These are phyloP conservation scores for Leptodermis oblonga DNA, from an alignment of 257 asterid species.

Conservation along the genomic window DNA sequence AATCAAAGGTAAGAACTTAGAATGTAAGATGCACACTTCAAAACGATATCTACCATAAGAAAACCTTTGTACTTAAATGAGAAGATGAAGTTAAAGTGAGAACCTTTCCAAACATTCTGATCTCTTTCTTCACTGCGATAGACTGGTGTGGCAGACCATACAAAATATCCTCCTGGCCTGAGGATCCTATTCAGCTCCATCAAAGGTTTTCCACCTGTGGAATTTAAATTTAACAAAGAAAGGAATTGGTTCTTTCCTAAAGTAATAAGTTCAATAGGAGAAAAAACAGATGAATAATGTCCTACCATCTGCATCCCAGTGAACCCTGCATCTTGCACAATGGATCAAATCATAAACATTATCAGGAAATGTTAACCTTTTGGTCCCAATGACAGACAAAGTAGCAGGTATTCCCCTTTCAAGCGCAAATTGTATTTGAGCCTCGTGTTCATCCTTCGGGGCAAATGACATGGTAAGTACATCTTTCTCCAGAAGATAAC, in stretches of 20 bases:
- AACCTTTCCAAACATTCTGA: constrained; percentile 74
- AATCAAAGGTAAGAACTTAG: constrained; percentile 18
- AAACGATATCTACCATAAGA: background rate
- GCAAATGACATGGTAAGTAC: constrained; percentile 93
- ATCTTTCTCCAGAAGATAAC: constrained; percentile 68
- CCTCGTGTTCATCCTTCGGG: constrained; percentile 99
- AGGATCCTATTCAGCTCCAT: constrained; percentile 89
- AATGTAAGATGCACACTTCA: constrained; percentile 5
- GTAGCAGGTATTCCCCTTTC: constrained; percentile 94
- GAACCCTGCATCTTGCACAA: constrained; percentile 97
- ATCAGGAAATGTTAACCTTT: constrained; percentile 74
- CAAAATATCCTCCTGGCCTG: constrained; percentile 92
- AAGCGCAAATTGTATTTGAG: constrained; percentile 96
- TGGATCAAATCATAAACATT: constrained; percentile 79
- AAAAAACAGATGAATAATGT: constrained; percentile 16
- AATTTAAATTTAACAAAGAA: background rate
- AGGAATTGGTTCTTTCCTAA: constrained; percentile 13
- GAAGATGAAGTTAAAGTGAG: constrained; percentile 6
- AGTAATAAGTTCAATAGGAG: constrained; percentile 4
- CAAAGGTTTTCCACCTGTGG: constrained; percentile 87
- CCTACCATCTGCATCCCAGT: constrained; percentile 92
- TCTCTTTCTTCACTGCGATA: constrained; percentile 62
- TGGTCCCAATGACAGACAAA: constrained; percentile 87
- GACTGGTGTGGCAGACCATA: constrained; percentile 99
- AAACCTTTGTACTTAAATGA: background rate